These are phyloP conservation scores for Arthonia radiata DNA, from an alignment of 495 filamentous ascomycete species.

Conservation along the genomic window DNA sequence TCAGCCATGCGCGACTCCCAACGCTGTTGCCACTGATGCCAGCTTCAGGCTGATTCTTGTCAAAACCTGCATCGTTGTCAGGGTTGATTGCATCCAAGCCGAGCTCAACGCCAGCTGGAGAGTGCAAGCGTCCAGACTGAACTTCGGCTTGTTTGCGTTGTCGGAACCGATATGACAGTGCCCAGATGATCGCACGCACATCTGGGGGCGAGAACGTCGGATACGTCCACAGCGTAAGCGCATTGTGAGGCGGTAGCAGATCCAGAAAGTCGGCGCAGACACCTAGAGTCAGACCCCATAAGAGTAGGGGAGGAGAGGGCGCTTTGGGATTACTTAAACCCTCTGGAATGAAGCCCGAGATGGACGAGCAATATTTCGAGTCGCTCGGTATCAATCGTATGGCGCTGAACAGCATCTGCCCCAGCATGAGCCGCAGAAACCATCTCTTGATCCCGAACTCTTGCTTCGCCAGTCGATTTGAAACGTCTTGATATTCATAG, in stretches of 20 bases:
- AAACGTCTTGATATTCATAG: slow-evolving; percentile 38
- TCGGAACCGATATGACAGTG: slow-evolving; percentile 35
- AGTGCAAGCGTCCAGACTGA: slow-evolving; percentile 10
- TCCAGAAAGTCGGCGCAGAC: slow-evolving; percentile 51
- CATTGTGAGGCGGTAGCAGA: slow-evolving; percentile 36
- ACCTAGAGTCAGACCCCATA: slow-evolving; percentile 56
- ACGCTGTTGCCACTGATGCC: slow-evolving; percentile 20
- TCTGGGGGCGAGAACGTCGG: slow-evolving; percentile 50
- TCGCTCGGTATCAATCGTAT: slow-evolving; percentile 38
- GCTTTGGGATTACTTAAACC: too few relatives aligned
- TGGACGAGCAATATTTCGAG: slow-evolving; percentile 27
- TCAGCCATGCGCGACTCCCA: slow-evolving; percentile 17
- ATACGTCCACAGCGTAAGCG: slow-evolving; percentile 39
- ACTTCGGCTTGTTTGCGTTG: slow-evolving; percentile 27
- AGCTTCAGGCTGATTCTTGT: slow-evolving; percentile 18
- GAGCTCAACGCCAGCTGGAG: slow-evolving; percentile 19
- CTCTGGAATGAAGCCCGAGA: slow-evolving; percentile 21
- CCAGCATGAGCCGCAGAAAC: slow-evolving; percentile 28
- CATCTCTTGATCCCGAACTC: slow-evolving; percentile 24
- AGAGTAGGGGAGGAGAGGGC: slow-evolving; percentile 40
- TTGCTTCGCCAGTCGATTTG: slow-evolving; percentile 31
- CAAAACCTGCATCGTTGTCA: too few relatives aligned
- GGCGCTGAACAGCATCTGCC: slow-evolving; percentile 49
- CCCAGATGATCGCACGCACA: slow-evolving; percentile 30
- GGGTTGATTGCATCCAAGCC: slow-evolving; percentile 17